Evolutionary conservation across 2,329 filamentous ascomycete genomes (phyloP), one percentile per base, ranked within the genome.

Genomic region (Apiospora rasikravindrae): DNA sequence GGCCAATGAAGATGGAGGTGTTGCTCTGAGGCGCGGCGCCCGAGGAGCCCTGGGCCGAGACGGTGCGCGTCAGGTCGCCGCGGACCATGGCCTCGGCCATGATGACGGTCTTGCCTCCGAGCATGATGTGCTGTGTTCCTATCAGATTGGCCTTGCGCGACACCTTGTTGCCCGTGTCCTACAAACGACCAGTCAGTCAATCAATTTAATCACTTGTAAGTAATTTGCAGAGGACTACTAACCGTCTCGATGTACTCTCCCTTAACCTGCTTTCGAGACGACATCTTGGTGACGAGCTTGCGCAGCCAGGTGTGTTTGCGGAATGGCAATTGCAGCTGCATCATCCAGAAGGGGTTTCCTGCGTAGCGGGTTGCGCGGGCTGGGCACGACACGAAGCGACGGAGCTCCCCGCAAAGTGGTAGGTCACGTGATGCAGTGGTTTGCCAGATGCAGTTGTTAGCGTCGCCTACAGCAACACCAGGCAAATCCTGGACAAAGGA

Each of bases 101-200:
- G 80, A 99, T 97, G 74, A 98, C 94, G 0, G 95, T 97, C 84
- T 94, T 97, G 75, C 96, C 96, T 77, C 95, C 96, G 1, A 99
- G 92, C 83, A 98, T 98, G 84, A 99, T 98, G 84, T 98, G 97
- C 77, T 97, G 95, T 29, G 96, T 98, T 78, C 96, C 96, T 79
- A 97, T 93, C 77, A 99, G 94, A 80, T 93, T 92, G 74, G 94
- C 94, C 77, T 94, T 94, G 76, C 96, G 94, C 51, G 95, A 96
- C 78, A 99, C 96, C 86, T 98, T 98, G 89, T 99, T 99, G 76
- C 96, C 96, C 2, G 95, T 98, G 84, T 98, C 96, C 95, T 97
- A n/a, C n/a, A 14, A 45, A 11, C 66, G 10, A 19, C 14, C 22
- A 19, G 40, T 69, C 68, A 69, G 47, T 22, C 26, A n/a, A n/a